Conservation (phyloP, 805 yeast genomes). For the Candida oleophila region DNA sequence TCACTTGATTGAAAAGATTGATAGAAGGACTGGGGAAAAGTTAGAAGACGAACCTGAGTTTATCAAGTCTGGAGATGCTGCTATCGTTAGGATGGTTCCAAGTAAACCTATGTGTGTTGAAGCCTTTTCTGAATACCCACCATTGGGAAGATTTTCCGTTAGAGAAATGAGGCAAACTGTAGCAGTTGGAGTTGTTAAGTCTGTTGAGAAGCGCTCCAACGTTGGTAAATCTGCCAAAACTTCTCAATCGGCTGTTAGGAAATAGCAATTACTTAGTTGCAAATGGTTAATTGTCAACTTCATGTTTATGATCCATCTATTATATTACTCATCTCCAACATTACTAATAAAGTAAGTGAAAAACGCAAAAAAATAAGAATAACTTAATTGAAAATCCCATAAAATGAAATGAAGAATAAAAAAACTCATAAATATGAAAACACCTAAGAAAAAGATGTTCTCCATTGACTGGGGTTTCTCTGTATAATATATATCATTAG, state of each 20-base stretch:
- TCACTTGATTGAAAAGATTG: conserved; percentile 77
- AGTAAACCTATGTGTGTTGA: conserved; percentile 46
- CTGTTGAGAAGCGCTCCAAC: conserved; percentile 47
- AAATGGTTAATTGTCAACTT: neutral
- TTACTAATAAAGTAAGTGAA: too few relatives aligned
- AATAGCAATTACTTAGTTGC: conserved; percentile 21
- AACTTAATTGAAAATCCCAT: neutral
- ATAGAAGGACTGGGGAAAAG: conserved; percentile 61
- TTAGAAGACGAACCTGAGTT: conserved; percentile 32
- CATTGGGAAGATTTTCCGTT: conserved; percentile 59
- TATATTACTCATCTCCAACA: neutral
- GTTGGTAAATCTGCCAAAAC: conserved; percentile 51
- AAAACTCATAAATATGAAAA: too few relatives aligned
- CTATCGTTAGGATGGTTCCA: conserved; percentile 43
- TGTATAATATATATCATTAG: neutral
- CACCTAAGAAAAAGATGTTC: neutral
- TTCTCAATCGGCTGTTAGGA: conserved; percentile 48
- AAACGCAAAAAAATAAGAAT: neutral
- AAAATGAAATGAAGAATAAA: too few relatives aligned
- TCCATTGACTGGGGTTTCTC: neutral
- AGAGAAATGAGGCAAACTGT: conserved; percentile 99
- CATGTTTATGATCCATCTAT: neutral
- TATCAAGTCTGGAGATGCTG: conserved; percentile 40
- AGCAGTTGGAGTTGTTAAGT: conserved; percentile 98
- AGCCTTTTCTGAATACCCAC: conserved; percentile 46